Conservation (phyloP, 345 rosid species). For the Chamaenerion angustifolium region DNA sequence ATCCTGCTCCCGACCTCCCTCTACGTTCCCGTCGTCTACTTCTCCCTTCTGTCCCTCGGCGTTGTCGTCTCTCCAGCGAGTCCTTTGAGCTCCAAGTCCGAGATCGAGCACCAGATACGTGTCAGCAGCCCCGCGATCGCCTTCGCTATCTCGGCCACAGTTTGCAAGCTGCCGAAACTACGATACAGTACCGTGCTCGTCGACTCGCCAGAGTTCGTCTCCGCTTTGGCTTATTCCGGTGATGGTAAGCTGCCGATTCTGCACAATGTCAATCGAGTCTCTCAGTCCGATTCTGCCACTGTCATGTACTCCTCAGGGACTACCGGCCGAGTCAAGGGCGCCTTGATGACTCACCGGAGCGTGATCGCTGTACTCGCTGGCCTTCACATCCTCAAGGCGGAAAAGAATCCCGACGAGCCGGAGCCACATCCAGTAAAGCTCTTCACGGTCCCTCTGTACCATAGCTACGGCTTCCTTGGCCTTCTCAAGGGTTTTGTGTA, state of each 20-base stretch:
- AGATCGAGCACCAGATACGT: slow-evolving; percentile 17
- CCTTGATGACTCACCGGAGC: slow-evolving; percentile 23
- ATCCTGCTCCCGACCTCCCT: slow-evolving; percentile 16
- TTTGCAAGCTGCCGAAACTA: slow-evolving; percentile 12
- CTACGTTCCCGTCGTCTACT: slow-evolving; percentile 21
- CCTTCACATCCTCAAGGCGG: no score
- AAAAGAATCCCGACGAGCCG: no score
- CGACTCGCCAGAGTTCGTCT: slow-evolving; percentile 16
- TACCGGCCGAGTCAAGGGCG: slow-evolving; percentile 28
- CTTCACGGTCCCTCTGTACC: slow-evolving; percentile 28
- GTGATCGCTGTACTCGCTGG: slow-evolving; percentile 3
- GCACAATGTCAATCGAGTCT: slow-evolving; percentile 8
- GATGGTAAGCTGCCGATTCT: background rate
- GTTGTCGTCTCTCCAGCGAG: slow-evolving; percentile 21
- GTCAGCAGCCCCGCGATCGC: slow-evolving; percentile 16
- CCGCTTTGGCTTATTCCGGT: background rate
- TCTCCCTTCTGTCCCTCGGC: slow-evolving; percentile 23
- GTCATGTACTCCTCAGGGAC: slow-evolving; percentile 33
- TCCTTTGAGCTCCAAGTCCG: slow-evolving; percentile 14
- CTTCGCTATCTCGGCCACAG: slow-evolving; percentile 9
- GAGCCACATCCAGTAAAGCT: background rate
- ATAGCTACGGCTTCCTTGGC: slow-evolving; percentile 35
- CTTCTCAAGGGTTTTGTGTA: slow-evolving; percentile 25
- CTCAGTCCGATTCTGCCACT: slow-evolving; percentile 21
- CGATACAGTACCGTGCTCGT: slow-evolving; percentile 9